Evolutionary conservation across 176 grass and related monocot species (phyloP).

Genomic region (Neostapfia colusana): DNA sequence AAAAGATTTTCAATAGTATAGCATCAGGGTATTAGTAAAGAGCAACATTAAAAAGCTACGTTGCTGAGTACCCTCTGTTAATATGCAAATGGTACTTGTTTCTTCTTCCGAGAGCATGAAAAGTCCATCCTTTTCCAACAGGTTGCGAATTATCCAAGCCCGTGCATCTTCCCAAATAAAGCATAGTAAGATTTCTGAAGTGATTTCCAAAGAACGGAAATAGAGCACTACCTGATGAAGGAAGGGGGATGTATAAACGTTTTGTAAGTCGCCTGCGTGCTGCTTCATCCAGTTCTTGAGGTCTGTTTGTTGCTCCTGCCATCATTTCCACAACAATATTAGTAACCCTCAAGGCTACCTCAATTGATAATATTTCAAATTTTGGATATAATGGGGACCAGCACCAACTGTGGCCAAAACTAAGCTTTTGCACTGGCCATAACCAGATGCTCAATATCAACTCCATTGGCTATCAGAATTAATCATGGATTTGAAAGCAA

Average conservation of each 20-base stretch:
- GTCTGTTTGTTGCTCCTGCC: conserved; percentile 93
- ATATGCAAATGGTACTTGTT: conserved; percentile 65
- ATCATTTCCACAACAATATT: conserved; percentile 29
- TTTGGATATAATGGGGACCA: background rate
- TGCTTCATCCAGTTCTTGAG: conserved; percentile 97
- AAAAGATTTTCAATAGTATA: conserved; percentile 36
- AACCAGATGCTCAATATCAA: conserved; percentile 3
- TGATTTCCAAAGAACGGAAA: conserved; percentile 19
- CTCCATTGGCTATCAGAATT: conserved; percentile 19
- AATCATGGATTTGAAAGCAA: conserved; percentile 5
- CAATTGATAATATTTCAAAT: background rate
- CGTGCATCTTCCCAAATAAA: conserved; percentile 74
- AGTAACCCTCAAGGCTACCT: conserved; percentile 7
- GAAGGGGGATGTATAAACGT: conserved; percentile 93
- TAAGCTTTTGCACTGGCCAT: conserved; percentile 6
- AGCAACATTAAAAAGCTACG: conserved; percentile 35
- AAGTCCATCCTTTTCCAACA: conserved; percentile 93
- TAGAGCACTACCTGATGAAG: conserved; percentile 69
- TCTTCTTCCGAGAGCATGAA: conserved; percentile 85
- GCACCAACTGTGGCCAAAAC: background rate
- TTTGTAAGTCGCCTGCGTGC: conserved; percentile 88
- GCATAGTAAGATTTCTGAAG: conserved; percentile 36
- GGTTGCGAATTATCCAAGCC: conserved; percentile 69
- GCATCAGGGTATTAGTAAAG: background rate
- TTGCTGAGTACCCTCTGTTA: conserved; percentile 73